A percentile compares a stretch with the other conserved stretches of the same genome.
Evolutionary conservation across 176 grass and related monocot species (phyloP).

Genomic region (Bolboschoenus planiculmis): DNA sequence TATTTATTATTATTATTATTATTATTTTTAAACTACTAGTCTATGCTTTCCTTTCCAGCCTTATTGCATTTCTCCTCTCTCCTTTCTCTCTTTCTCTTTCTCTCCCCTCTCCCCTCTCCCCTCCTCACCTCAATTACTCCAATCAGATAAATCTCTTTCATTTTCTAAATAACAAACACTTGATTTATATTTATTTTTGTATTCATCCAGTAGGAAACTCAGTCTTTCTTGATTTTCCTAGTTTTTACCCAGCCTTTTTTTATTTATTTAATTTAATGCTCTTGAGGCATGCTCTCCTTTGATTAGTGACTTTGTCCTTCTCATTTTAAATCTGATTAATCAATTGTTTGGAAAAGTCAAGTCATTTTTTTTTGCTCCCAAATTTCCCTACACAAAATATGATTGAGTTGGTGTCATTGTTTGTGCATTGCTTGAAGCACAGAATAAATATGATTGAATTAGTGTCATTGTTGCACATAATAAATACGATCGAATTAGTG

Average conservation of each 20-base stretch:
- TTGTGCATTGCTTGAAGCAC: not conserved
- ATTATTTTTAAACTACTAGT: not conserved
- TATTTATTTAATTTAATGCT: not conserved
- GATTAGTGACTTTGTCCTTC: not conserved
- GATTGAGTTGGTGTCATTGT: not conserved
- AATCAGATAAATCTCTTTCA: not conserved
- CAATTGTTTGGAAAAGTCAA: not conserved
- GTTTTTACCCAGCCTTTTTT: no score
- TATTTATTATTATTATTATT: no score
- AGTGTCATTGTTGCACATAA: no score
- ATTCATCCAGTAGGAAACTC: not conserved
- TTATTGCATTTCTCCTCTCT: not conserved
- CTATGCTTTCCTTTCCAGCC: constrained; percentile 12
- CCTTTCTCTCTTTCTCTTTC: no score
- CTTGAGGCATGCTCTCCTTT: not conserved
- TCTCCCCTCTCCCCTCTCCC: not conserved
- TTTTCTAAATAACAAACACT: not conserved
- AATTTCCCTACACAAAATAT: not conserved
- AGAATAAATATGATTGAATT: not conserved
- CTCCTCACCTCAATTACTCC: not conserved
- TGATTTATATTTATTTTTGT: not conserved
- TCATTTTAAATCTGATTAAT: not conserved
- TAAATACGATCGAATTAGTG: no score
- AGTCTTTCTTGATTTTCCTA: not conserved
- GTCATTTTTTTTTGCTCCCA: not conserved